Evolutionary conservation across 148 eudicot genomes (phyloP).

Genomic region (Silene uniflora): DNA sequence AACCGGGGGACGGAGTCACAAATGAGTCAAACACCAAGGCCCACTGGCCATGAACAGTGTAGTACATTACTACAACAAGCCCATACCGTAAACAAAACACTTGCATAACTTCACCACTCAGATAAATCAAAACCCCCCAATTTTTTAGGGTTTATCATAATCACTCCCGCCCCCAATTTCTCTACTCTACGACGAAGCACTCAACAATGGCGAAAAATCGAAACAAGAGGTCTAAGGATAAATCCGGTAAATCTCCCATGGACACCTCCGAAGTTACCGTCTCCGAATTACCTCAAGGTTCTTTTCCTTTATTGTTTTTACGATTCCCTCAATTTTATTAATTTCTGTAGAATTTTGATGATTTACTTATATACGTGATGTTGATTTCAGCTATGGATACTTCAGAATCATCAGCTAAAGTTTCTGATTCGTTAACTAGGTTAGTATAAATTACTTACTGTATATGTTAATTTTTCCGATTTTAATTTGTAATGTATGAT

Average conservation of each 20-base stretch:
- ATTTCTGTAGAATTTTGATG: background rate
- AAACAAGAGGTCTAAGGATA: slow-evolving; percentile 46
- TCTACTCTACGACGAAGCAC: background rate
- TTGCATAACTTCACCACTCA: background rate
- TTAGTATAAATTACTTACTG: too few relatives aligned
- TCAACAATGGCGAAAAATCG: slow-evolving; percentile 66
- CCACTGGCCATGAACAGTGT: background rate
- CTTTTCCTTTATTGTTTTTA: slow-evolving; percentile 6
- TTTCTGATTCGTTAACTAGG: slow-evolving; percentile 31
- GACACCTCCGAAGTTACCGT: slow-evolving; percentile 30
- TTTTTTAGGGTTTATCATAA: background rate
- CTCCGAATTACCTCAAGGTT: slow-evolving; percentile 44
- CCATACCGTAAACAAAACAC: background rate
- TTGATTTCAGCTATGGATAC: slow-evolving; percentile 61
- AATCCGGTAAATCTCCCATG: slow-evolving; percentile 38
- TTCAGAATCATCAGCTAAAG: slow-evolving; percentile 37
- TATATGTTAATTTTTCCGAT: background rate
- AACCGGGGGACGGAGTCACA: too few relatives aligned
- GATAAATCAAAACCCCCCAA: background rate
- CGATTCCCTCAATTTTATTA: background rate
- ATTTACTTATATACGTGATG: background rate
- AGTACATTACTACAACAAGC: background rate
- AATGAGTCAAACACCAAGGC: background rate
- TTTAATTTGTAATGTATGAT: background rate
- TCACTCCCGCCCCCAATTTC: background rate